A percentile compares a stretch with the other conserved stretches of the same genome.
Conservation (phyloP, 2,329 filamentous ascomycete genomes). For the Cytospora chrysosperma region DNA sequence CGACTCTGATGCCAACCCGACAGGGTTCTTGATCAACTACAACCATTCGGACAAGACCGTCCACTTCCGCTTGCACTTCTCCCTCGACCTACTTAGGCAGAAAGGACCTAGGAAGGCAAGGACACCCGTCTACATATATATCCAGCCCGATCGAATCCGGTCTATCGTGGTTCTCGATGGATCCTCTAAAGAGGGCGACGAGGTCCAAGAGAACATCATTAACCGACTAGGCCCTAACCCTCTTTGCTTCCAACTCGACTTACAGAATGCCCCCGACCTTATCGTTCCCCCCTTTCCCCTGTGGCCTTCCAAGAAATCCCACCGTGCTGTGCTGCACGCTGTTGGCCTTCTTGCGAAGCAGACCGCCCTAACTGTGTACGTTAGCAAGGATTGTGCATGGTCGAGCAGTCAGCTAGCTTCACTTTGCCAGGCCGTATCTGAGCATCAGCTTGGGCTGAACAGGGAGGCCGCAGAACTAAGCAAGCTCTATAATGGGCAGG, state of each 20-base stretch:
- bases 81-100: constrained; percentile 5
- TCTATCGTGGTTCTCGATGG: neutral
- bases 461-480: neutral
- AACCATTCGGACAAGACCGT: neutral
- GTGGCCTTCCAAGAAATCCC: constrained; percentile 14
- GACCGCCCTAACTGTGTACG: neutral
- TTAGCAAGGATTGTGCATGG: neutral
- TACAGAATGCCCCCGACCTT: neutral
- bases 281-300: constrained; percentile 6
- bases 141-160: constrained; percentile 6
- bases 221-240: neutral
- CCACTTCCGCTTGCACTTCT: constrained; percentile 1
- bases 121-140: neutral
- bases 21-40: neutral
- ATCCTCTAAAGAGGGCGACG: neutral
- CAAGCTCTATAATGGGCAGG: constrained; percentile 4
- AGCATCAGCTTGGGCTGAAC: neutral
- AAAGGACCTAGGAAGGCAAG: constrained; percentile 1
- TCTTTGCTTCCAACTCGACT: neutral
- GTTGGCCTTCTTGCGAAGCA: constrained; percentile 10
- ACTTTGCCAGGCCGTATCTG: constrained; percentile 5
- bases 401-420: constrained; percentile 1
- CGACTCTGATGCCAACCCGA: constrained; percentile 4
- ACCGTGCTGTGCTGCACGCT: constrained; percentile 15
- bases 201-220: neutral